Evolutionary conservation across 2,329 filamentous ascomycete species (phyloP), one percentile per base, ranked within the genome.

Genomic region (Aspergillus eucalypticola): DNA sequence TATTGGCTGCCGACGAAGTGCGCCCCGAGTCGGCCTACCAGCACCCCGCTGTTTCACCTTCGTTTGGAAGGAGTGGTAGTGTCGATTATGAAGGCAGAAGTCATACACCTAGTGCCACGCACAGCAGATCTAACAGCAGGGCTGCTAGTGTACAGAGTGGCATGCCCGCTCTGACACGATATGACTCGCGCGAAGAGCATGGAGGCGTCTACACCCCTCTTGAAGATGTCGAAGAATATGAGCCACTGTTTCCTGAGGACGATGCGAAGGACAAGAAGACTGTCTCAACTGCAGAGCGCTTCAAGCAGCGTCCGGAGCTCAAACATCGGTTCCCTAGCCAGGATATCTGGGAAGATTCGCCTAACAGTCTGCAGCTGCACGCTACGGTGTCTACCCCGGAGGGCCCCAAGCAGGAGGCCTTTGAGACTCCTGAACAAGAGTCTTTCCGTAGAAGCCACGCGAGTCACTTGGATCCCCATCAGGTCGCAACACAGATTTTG

Each of bases 291-390:
- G 78, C 79, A 32, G 82, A 86, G 60, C 83, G 83, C 64, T 79
- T 87, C 66, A 87, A 86, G 74, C 77, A 75, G 58, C 79, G 81
- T 39, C 79, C 82, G 5, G 80, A 83, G 58, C 82, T 86, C 64
- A 79, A 83, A 62, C 85, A 86, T 64, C 89, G 89, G 63, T 99
- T 99, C 76, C 95, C 95, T 1, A 97, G 93, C 75, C 90, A 93
- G 74, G 95, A 99, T 73, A 86, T 98, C 42, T 99, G 95, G 95
- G 95, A 99, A 79, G 96, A 99, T 74, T 89, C 92, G 0, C 95
- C 96, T 3, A 90, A 88, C 71, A 96, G 92, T 76, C 82, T 91
- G 55, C 88, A 95, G 70, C 87, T 86, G 52, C 80, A 84, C 35
- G 88, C 93, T 3, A 92, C 91, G 61, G 94, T 98, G 7, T 91